Conservation (phyloP, 176 grass and related monocot genomes). For the Rhipidocladum racemiflorum region DNA sequence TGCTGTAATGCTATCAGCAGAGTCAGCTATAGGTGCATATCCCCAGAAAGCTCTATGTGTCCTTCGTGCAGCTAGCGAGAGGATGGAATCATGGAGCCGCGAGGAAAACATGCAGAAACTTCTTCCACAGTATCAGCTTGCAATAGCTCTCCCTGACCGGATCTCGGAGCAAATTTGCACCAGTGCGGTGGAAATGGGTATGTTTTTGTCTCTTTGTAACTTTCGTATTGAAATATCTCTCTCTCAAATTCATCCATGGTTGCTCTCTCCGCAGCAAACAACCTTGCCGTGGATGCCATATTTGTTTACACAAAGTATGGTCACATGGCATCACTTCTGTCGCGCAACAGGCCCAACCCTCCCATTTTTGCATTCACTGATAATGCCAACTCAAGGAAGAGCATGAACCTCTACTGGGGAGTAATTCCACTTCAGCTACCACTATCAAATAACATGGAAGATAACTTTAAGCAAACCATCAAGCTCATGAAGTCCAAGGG, state of each 20-base stretch:
- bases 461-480: constrained; percentile 49
- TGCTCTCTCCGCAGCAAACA: constrained; percentile 51
- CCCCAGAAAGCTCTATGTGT: constrained; percentile 62
- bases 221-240: neutral
- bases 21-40: constrained; percentile 60
- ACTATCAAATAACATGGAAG: constrained; percentile 47
- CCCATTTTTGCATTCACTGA: constrained; percentile 72
- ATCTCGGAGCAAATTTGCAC: constrained; percentile 64
- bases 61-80: constrained; percentile 46
- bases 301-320: constrained; percentile 77
- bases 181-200: constrained; percentile 67
- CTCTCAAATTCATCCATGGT: neutral
- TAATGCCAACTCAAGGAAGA: constrained; percentile 48
- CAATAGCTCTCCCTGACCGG: constrained; percentile 44
- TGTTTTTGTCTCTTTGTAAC: neutral
- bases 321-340: constrained; percentile 63
- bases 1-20: constrained; percentile 68
- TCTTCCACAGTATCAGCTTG: constrained; percentile 45
- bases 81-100: constrained; percentile 62
- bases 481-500: constrained; percentile 50
- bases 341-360: too few relatives aligned
- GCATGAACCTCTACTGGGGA: constrained; percentile 71
- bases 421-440: constrained; percentile 50
- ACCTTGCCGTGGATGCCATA: constrained; percentile 63
- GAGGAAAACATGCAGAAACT: constrained; percentile 49